These are phyloP conservation scores for Neobulgaria alba DNA, from an alignment of 2,329 filamentous ascomycete genomes.

Conservation along the genomic window DNA sequence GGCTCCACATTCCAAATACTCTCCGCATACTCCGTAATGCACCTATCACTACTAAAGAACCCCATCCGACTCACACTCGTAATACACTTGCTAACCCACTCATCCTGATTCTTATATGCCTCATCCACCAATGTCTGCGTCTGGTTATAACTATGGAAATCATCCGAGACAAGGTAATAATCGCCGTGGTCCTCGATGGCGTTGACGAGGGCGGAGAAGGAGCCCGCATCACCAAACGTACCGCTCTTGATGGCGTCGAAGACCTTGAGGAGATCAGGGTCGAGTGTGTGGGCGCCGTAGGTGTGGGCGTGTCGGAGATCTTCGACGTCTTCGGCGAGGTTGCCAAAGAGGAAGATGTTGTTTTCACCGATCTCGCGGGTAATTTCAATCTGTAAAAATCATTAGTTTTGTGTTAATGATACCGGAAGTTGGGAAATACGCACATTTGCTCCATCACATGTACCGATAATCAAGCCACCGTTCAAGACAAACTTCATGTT, in stretches of 20 bases:
- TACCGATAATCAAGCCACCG: slow-evolving; percentile 93
- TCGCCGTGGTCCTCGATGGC: slow-evolving; percentile 89
- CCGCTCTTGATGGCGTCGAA: slow-evolving; percentile 75
- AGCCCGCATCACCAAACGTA: slow-evolving; percentile 68
- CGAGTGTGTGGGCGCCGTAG: slow-evolving; percentile 71
- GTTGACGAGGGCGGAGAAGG: slow-evolving; percentile 76
- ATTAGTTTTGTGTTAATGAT: neutral
- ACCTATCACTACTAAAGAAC: slow-evolving; percentile 91
- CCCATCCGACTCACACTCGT: slow-evolving; percentile 87
- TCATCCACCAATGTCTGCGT: slow-evolving; percentile 88
- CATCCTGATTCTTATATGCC: slow-evolving; percentile 83
- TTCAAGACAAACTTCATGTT: slow-evolving; percentile 99
- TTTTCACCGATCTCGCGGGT: slow-evolving; percentile 93
- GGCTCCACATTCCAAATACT: slow-evolving; percentile 96
- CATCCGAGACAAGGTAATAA: slow-evolving; percentile 95
- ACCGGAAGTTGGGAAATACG: slow-evolving; percentile 34
- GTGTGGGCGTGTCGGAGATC: slow-evolving; percentile 86
- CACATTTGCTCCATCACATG: slow-evolving; percentile 94
- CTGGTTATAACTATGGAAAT: slow-evolving; percentile 90
- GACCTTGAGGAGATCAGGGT: slow-evolving; percentile 68
- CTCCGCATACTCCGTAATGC: slow-evolving; percentile 96
- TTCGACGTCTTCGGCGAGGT: slow-evolving; percentile 91
- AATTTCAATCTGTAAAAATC: slow-evolving; percentile 67
- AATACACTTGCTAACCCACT: slow-evolving; percentile 88
- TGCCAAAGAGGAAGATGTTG: slow-evolving; percentile 98